Conservation (phyloP, 306 rosid genomes). For the Glycine soja region DNA sequence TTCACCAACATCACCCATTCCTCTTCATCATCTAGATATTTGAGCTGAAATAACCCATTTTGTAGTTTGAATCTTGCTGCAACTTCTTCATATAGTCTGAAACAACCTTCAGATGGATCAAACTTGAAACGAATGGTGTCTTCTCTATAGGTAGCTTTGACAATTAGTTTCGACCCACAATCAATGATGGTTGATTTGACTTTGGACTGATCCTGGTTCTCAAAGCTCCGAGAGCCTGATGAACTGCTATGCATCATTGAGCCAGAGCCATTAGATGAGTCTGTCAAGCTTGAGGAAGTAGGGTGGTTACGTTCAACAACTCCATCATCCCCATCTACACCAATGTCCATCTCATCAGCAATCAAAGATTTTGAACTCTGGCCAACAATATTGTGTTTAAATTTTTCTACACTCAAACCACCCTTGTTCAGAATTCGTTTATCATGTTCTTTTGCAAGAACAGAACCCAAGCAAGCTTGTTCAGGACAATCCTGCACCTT, state of each 20-base stretch:
- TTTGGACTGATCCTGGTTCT: conserved; percentile 58
- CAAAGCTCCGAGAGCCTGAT: conserved; percentile 64
- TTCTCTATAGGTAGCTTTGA: conserved; percentile 77
- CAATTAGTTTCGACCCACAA: conserved; percentile 59
- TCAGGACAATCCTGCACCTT: conserved; percentile 30
- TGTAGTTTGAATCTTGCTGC: conserved; percentile 73
- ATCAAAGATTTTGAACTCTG: conserved; percentile 55
- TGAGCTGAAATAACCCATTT: conserved; percentile 75
- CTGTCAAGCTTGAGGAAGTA: conserved; percentile 64
- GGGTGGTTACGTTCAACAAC: conserved; percentile 57
- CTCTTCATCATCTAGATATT: conserved; percentile 81
- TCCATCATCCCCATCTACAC: conserved; percentile 41
- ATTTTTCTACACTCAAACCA: conserved; percentile 44
- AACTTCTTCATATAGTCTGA: conserved; percentile 75
- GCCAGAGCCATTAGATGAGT: conserved; percentile 65
- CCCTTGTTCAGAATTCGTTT: conserved; percentile 36
- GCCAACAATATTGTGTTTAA: conserved; percentile 41
- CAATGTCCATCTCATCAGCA: conserved; percentile 50
- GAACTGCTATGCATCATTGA: conserved; percentile 59
- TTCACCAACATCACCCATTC: conserved; percentile 88
- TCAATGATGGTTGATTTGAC: conserved; percentile 51
- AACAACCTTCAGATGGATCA: conserved; percentile 63
- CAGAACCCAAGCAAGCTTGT: conserved; percentile 44
- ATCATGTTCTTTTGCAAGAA: conserved; percentile 42
- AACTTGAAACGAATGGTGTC: conserved; percentile 84